A percentile compares a stretch with the other conserved stretches of the same genome.
phyloP scores from a whole-genome alignment of 805 yeast species.

The Danielia oregonensis region DNA sequence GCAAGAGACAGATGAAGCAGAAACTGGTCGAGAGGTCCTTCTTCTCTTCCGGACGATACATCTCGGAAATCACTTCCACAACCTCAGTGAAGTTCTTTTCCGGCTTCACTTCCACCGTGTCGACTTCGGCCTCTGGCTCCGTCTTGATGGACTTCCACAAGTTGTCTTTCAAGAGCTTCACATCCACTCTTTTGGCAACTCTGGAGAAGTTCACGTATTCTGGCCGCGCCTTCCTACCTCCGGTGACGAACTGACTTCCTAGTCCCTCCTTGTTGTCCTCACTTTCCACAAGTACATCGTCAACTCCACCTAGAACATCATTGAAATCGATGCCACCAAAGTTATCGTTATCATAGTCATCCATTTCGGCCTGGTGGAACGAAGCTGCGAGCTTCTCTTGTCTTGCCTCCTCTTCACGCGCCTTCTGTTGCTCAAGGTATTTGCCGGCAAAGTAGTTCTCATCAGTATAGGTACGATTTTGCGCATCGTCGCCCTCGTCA shows the following conservation, averaged over 20 bases:
- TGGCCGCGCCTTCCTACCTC: slow-evolving; percentile 28
- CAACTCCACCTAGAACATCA: slow-evolving; percentile 35
- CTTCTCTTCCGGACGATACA: slow-evolving; percentile 54
- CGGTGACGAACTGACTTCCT: slow-evolving; percentile 18
- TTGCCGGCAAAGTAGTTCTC: slow-evolving; percentile 71
- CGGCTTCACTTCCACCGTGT: slow-evolving; percentile 14
- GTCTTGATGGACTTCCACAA: slow-evolving; percentile 58
- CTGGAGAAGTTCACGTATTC: slow-evolving; percentile 57
- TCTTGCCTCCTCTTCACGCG: slow-evolving; percentile 27
- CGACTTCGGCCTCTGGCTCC: slow-evolving; percentile 17
- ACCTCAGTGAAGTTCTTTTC: slow-evolving; percentile 40
- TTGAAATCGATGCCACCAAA: slow-evolving; percentile 41
- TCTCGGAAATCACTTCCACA: slow-evolving; percentile 44
- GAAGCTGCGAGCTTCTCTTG: slow-evolving; percentile 33
- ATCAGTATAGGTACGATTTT: slow-evolving; percentile 44
- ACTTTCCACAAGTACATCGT: slow-evolving; percentile 4
- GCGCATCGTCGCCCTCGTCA: slow-evolving; percentile 9
- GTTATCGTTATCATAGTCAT: slow-evolving; percentile 35
- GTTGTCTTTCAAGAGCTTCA: slow-evolving; percentile 66
- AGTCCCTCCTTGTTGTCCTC: slow-evolving; percentile 11
- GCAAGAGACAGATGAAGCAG: slow-evolving; percentile 78
- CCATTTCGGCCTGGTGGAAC: slow-evolving; percentile 39
- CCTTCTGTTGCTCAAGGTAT: slow-evolving; percentile 39
- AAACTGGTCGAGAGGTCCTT: slow-evolving; percentile 79
- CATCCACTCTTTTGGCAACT: slow-evolving; percentile 77